Conservation (phyloP, 2,329 filamentous ascomycete species). For the Xylariaceae sp. region DNA sequence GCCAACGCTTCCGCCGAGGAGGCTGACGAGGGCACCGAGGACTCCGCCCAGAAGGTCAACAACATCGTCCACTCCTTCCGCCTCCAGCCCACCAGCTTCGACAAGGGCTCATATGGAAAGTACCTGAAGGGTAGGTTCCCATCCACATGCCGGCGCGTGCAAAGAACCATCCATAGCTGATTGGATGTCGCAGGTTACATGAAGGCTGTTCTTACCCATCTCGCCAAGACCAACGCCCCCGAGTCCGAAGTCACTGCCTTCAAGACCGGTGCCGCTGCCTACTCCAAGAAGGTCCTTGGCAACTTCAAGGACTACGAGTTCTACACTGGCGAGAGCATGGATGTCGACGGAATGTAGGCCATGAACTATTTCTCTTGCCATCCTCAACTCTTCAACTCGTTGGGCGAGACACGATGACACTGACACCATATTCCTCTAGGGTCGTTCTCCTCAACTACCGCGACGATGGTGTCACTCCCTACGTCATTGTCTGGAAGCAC, state of each 20-base stretch:
- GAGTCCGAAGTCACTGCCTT: constrained; percentile 71
- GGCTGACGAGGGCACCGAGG: constrained; percentile 71
- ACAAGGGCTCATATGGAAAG: constrained; percentile 80
- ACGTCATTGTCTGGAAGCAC: constrained; percentile 90
- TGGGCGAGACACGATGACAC: too few species aligned
- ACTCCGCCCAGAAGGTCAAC: constrained; percentile 71
- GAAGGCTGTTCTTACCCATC: constrained; percentile 74
- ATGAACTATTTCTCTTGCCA: background rate
- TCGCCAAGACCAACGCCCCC: constrained; percentile 59
- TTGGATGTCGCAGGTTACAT: constrained; percentile 64
- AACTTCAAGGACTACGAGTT: constrained; percentile 98
- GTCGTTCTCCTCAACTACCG: constrained; percentile 95
- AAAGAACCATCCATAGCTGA: background rate
- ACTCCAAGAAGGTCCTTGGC: constrained; percentile 72
- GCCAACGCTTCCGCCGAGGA: constrained; percentile 97
- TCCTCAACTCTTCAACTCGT: background rate
- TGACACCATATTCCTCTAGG: constrained; percentile 42
- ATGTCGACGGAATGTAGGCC: constrained; percentile 87
- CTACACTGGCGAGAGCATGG: constrained; percentile 87
- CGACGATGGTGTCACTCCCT: constrained; percentile 90
- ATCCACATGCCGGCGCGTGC: background rate
- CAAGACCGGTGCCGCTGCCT: constrained; percentile 69
- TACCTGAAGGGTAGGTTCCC: constrained; percentile 75
- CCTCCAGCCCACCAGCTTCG: constrained; percentile 70
- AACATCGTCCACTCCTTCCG: constrained; percentile 93